Conservation (phyloP, 2,329 filamentous ascomycete species). For the Colletotrichum noveboracense region DNA sequence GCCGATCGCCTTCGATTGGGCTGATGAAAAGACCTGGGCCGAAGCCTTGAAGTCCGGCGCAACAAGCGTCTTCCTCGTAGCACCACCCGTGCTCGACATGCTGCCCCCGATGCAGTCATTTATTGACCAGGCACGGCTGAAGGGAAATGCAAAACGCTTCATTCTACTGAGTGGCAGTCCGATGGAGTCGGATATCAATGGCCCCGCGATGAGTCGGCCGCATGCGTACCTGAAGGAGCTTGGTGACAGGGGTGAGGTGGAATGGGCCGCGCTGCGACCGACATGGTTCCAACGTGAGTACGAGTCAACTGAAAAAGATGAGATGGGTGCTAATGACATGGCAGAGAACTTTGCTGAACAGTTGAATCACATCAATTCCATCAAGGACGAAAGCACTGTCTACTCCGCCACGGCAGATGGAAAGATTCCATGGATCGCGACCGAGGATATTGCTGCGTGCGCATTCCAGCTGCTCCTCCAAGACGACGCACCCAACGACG, state of each 20-base stretch:
- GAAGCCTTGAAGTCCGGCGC: constrained; percentile 32
- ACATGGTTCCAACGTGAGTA: constrained; percentile 53
- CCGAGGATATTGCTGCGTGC: constrained; percentile 51
- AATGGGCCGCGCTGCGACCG: constrained; percentile 48
- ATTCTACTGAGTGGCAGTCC: constrained; percentile 47
- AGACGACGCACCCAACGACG: constrained; percentile 42
- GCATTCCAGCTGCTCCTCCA: constrained; percentile 45
- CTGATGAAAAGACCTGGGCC: constrained; percentile 43
- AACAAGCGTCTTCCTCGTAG: constrained; percentile 43
- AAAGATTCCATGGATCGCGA: constrained; percentile 50
- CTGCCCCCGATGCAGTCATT: constrained; percentile 41
- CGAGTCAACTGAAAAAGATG: not conserved
- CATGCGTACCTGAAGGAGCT: constrained; percentile 43
- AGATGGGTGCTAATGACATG: not conserved
- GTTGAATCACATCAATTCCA: constrained; percentile 26
- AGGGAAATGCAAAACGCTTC: constrained; percentile 43
- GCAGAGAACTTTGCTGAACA: constrained; percentile 50
- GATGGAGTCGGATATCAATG: constrained; percentile 34
- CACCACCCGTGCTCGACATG: constrained; percentile 36
- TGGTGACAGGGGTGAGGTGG: constrained; percentile 36
- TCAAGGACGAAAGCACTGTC: constrained; percentile 43
- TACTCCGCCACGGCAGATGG: constrained; percentile 48
- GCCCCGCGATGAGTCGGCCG: constrained; percentile 38
- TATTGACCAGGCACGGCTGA: constrained; percentile 41
- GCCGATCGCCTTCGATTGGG: constrained; percentile 49